A percentile compares a stretch with the other conserved stretches of the same genome.
These are phyloP conservation scores for Zizania palustris DNA, from an alignment of 202 grass and related monocot species.

Conservation along the genomic window DNA sequence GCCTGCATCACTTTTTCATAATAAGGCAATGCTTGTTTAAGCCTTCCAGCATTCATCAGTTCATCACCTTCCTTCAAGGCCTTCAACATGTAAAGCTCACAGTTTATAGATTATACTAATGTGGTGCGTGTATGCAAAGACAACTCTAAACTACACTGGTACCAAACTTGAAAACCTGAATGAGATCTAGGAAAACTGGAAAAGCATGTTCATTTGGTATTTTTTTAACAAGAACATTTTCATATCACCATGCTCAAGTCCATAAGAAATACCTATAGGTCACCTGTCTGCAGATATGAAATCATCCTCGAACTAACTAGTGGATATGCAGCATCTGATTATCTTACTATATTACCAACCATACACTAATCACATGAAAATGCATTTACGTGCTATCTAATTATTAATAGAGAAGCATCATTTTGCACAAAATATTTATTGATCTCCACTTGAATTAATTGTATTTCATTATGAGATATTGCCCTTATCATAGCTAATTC, in stretches of 20 bases:
- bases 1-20: conserved; percentile 92
- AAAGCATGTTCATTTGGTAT: conserved; percentile 5
- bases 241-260: background rate
- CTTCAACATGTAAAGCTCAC: conserved; percentile 52
- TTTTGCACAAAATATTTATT: no score
- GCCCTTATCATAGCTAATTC: background rate
- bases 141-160: background rate
- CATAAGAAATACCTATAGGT: conserved; percentile 9
- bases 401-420: no score
- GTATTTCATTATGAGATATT: conserved; percentile 7
- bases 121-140: background rate
- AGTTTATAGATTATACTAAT: conserved; percentile 10
- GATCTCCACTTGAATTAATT: background rate
- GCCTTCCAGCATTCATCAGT: conserved; percentile 83
- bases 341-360: background rate
- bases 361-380: background rate
- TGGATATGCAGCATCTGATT: no score
- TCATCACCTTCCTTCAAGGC: conserved; percentile 80
- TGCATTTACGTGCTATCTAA: no score
- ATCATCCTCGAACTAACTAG: conserved; percentile 25
- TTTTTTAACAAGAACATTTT: conserved; percentile 1
- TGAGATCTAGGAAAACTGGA: conserved; percentile 7
- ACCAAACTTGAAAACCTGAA: conserved; percentile 25
- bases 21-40: conserved; percentile 76
- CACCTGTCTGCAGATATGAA: conserved; percentile 24